Percentiles rank a stretch among this genome's conserved stretches.
These are phyloP conservation scores for Tanacetum coccineum DNA, from an alignment of 129 eudicot genomes.

Conservation along the genomic window DNA sequence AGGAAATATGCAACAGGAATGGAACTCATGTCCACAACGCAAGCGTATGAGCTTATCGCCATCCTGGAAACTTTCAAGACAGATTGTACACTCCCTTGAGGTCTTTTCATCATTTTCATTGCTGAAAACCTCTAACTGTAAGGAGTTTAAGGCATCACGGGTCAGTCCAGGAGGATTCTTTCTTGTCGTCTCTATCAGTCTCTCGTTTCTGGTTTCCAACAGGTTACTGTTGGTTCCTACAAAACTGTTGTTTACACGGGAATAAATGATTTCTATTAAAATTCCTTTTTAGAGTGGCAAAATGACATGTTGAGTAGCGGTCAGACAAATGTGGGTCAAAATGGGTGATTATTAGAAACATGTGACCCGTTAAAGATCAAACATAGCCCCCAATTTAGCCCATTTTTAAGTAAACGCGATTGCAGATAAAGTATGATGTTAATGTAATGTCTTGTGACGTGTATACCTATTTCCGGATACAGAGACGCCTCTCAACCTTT, in stretches of 20 bases:
- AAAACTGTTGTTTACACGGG: background rate
- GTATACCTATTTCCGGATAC: constrained; percentile 53
- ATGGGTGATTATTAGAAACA: too few relatives aligned
- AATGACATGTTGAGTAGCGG: background rate
- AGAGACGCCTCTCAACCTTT: constrained; percentile 68
- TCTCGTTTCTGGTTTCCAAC: constrained; percentile 23
- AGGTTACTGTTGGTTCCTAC: constrained; percentile 7
- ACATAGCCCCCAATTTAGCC: background rate
- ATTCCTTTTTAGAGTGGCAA: background rate
- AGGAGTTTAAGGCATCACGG: constrained; percentile 38
- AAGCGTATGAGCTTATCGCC: constrained; percentile 54
- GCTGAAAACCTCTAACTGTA: constrained; percentile 38
- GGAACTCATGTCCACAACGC: constrained; percentile 66
- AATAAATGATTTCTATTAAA: background rate
- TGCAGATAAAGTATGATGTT: background rate
- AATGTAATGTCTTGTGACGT: background rate
- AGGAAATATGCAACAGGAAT: constrained; percentile 64
- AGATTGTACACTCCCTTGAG: constrained; percentile 67
- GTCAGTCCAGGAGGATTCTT: constrained; percentile 48
- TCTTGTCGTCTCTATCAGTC: constrained; percentile 16
- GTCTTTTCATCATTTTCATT: constrained; percentile 18
- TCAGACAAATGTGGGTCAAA: too few relatives aligned
- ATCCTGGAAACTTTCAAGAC: constrained; percentile 60
- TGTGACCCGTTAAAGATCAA: background rate
- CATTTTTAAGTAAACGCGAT: background rate